Evolutionary conservation across 2,329 filamentous ascomycete species (phyloP).

Genomic region (Fusarium sp.): DNA sequence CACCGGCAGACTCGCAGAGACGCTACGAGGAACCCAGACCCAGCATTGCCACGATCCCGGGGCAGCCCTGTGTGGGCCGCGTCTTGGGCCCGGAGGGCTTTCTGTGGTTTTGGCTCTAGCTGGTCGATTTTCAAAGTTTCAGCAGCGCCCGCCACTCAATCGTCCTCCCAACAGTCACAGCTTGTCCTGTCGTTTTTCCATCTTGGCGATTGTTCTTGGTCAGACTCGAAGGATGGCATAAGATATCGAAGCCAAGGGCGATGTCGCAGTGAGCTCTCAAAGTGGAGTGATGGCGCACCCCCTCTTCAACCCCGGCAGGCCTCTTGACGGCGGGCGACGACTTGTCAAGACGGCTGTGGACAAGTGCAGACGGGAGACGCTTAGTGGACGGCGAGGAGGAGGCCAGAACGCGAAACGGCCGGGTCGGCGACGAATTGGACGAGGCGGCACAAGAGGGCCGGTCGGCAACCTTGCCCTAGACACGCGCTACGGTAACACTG

Average conservation of each 20-base stretch:
- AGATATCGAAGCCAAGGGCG: constrained; percentile 30
- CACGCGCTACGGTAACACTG: constrained; percentile 35
- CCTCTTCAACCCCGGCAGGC: constrained; percentile 33
- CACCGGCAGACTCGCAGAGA: constrained; percentile 24
- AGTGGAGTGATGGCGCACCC: constrained; percentile 44
- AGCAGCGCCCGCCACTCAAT: constrained; percentile 35
- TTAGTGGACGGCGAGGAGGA: constrained; percentile 24
- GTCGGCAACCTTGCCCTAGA: constrained; percentile 33
- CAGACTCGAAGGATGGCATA: constrained; percentile 8
- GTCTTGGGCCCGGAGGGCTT: constrained; percentile 19
- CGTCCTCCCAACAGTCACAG: constrained; percentile 3
- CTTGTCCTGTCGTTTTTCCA: background rate
- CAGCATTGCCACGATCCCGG: constrained; percentile 18
- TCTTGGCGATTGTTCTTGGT: background rate
- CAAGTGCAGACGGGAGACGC: constrained; percentile 22
- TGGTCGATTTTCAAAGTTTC: constrained; percentile 29
- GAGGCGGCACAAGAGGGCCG: constrained; percentile 24
- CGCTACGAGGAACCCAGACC: constrained; percentile 28
- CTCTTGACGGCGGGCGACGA: constrained; percentile 33
- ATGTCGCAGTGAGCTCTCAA: constrained; percentile 37
- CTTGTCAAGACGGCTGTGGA: constrained; percentile 42
- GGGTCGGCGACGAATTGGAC: constrained; percentile 26
- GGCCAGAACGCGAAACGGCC: constrained; percentile 32
- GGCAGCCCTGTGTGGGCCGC: constrained; percentile 29
- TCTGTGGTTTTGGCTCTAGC: constrained; percentile 17